Base-by-base conservation (phyloP, 1,284 basidiomycete genomes). In the Tetrapyrgos nigripes region DNA sequence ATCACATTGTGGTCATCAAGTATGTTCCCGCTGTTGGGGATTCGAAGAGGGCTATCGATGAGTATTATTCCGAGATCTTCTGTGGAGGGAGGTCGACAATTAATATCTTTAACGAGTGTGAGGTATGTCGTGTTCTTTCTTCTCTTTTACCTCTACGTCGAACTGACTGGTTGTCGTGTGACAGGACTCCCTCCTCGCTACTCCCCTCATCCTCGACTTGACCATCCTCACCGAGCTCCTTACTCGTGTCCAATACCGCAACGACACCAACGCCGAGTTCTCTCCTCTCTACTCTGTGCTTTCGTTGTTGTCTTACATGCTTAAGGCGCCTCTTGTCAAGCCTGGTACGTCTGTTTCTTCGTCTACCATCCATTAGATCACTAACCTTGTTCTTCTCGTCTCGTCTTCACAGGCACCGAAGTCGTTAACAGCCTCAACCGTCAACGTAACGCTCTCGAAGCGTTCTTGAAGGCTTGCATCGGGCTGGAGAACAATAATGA, bases 301-400 rank as follows among this genome's bases (percentile, higher is more conserved):
- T 50, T 96, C 93, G 48, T 83, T 97, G 62, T 82, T 97, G 57
- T 92, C 89, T 54, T 97, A 96, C 84, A 97, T 97, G 94, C 90
- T 97, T 79, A 97, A 98, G 85, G 96, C 97, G 0, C 96, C 97
- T 27, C 86, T 98, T 67, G 96, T 97, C 80, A 98, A 98, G 86
- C 96, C 95, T 63, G 96, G 88, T 83, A 68, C 50, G 80, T 69
- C n/a, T 26, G 23, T 33, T 29, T 9, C 23, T 24, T 8, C 62
- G n/a, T 33, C 44, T 28, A n/a, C 27, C 24, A 55, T 48, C 3
- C 28, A 8, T 33, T 4, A 37, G 50, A 24, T 14, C 10, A 17
- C 23, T 31, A 23, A 21, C 46, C 8, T 50, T 48, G 44, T 63
- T 28, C 55, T 37, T n/a, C 50, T 23, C 24, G 3, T 55, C n/a